A percentile compares a stretch with the other conserved stretches of the same genome.
phyloP scores from a whole-genome alignment of 345 rosid species.

The Gossypium rotundifolium region DNA sequence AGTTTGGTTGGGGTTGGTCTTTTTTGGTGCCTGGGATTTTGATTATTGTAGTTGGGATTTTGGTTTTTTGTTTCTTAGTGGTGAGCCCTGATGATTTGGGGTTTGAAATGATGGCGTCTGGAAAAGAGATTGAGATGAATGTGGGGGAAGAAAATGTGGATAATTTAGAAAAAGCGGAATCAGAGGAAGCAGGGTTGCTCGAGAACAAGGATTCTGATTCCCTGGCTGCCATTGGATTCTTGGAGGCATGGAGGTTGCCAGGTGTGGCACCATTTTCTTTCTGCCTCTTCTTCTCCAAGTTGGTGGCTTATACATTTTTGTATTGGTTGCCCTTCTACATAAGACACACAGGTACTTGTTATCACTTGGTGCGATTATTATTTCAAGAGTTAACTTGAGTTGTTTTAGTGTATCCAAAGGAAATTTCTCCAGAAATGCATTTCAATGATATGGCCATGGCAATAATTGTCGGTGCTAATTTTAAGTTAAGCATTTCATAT shows the following conservation, averaged over 20 bases:
- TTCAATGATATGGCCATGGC: background rate
- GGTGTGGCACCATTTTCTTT: slow-evolving; percentile 78
- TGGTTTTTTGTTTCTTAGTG: slow-evolving; percentile 62
- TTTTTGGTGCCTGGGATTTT: slow-evolving; percentile 68
- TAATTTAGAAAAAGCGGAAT: slow-evolving; percentile 39
- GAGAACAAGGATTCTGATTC: slow-evolving; percentile 27
- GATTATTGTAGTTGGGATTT: slow-evolving; percentile 49
- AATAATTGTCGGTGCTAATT: background rate
- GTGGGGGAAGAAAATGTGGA: slow-evolving; percentile 25
- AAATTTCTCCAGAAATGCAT: background rate
- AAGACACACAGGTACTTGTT: slow-evolving; percentile 69
- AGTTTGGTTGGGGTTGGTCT: slow-evolving; percentile 98
- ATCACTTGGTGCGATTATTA: background rate
- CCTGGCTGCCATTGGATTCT: slow-evolving; percentile 61
- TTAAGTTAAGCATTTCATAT: background rate
- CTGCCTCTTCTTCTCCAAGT: slow-evolving; percentile 89
- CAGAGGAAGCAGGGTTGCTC: slow-evolving; percentile 52
- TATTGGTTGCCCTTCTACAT: slow-evolving; percentile 94
- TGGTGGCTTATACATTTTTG: slow-evolving; percentile 87
- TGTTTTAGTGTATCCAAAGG: background rate
- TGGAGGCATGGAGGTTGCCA: slow-evolving; percentile 89
- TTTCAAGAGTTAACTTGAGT: background rate
- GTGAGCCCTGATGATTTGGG: slow-evolving; percentile 74
- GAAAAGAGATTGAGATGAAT: slow-evolving; percentile 55
- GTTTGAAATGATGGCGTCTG: slow-evolving; percentile 27